phyloP scores from a whole-genome alignment of 371 early-diverging fungal genomes.

The Mucor indicus region DNA sequence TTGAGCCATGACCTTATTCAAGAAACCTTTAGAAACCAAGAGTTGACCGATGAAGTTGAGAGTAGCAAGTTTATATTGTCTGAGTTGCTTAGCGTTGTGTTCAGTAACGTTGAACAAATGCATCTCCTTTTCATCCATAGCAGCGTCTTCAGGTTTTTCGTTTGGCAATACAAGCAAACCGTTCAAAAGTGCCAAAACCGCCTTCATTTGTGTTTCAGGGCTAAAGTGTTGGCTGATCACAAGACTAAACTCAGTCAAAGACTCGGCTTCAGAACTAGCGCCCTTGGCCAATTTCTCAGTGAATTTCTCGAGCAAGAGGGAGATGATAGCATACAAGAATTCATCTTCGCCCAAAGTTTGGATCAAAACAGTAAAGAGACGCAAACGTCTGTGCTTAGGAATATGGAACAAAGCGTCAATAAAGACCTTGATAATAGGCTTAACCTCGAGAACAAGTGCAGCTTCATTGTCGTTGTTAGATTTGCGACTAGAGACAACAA shows the following conservation, averaged over 20 bases:
- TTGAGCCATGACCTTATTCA: conserved; percentile 50
- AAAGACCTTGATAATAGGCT: conserved; percentile 84
- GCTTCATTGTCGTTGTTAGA: conserved; percentile 40
- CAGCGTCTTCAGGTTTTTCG: conserved; percentile 49
- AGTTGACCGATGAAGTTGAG: conserved; percentile 68
- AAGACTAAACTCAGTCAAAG: conserved; percentile 67
- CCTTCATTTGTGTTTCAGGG: conserved; percentile 65
- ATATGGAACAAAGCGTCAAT: conserved; percentile 90
- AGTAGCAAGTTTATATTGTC: conserved; percentile 74
- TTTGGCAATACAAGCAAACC: conserved; percentile 63
- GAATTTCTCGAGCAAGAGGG: conserved; percentile 73
- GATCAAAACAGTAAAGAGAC: conserved; percentile 82
- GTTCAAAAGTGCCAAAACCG: conserved; percentile 59
- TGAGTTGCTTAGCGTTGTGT: conserved; percentile 65
- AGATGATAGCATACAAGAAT: conserved; percentile 71
- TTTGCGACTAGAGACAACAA: conserved; percentile 64
- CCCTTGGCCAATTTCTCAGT: conserved; percentile 56
- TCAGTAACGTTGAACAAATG: conserved; percentile 49
- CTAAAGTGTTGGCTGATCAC: conserved; percentile 63
- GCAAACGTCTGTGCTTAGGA: conserved; percentile 88
- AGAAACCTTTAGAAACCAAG: conserved; percentile 63
- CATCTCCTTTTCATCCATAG: conserved; percentile 15
- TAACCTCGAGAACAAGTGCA: conserved; percentile 49
- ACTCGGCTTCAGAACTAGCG: conserved; percentile 52
- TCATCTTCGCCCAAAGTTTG: conserved; percentile 76